phyloP scores from a whole-genome alignment of 176 grass and related monocot genomes.

The Thinopyrum elongatum region DNA sequence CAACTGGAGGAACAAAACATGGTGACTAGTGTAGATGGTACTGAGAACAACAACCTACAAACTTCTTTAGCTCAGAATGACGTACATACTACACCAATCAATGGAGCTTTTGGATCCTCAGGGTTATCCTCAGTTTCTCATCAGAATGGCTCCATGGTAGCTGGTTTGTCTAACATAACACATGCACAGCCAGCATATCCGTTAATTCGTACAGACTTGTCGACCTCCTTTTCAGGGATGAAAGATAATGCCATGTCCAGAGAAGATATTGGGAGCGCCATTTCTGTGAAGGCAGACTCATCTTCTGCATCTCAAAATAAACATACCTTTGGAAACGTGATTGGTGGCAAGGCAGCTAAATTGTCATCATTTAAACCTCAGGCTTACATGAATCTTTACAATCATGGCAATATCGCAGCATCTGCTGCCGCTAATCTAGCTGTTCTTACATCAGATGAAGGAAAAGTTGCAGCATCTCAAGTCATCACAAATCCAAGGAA shows the following conservation, averaged over 20 bases:
- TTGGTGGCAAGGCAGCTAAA: slow-evolving; percentile 36
- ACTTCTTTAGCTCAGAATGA: slow-evolving; percentile 23
- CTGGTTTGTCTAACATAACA: slow-evolving; percentile 24
- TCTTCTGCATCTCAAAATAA: slow-evolving; percentile 31
- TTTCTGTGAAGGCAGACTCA: slow-evolving; percentile 31
- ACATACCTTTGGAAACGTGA: slow-evolving; percentile 34
- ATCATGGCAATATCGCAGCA: slow-evolving; percentile 85
- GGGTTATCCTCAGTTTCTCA: slow-evolving; percentile 31
- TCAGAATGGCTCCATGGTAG: slow-evolving; percentile 35
- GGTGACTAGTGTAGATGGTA: slow-evolving; percentile 3
- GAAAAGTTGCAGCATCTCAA: slow-evolving; percentile 55
- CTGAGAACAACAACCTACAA: slow-evolving; percentile 36
- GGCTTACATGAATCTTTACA: slow-evolving; percentile 88
- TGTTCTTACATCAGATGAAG: slow-evolving; percentile 82
- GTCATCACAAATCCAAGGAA: slow-evolving; percentile 58
- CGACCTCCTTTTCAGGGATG: slow-evolving; percentile 28
- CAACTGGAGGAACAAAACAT: slow-evolving; percentile 33
- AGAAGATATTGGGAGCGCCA: slow-evolving; percentile 24
- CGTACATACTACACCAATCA: slow-evolving; percentile 12
- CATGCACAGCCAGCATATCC: slow-evolving; percentile 28
- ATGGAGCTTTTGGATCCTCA: slow-evolving; percentile 19
- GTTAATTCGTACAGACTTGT: slow-evolving; percentile 25
- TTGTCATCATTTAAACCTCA: slow-evolving; percentile 68
- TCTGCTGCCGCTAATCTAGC: slow-evolving; percentile 81
- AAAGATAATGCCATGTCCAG: slow-evolving; percentile 30